Percentiles rank a stretch among this genome's conserved stretches.
phyloP scores from a whole-genome alignment of 1,139 yeast species.

The Geotrichum histeridarum region DNA sequence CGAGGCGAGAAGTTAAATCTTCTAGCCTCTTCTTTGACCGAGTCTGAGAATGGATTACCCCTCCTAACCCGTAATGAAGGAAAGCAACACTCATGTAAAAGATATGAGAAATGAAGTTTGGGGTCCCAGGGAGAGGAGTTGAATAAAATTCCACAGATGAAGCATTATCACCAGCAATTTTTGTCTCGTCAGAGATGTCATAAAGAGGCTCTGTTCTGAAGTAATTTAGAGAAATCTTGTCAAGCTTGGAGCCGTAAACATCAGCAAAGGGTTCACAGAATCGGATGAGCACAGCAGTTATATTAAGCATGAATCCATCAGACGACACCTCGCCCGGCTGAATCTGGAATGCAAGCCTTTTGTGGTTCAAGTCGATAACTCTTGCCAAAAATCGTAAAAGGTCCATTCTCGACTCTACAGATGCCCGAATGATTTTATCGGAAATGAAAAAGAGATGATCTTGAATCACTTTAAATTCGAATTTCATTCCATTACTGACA shows the following conservation, averaged over 20 bases:
- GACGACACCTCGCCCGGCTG: constrained; percentile 62
- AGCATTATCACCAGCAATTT: constrained; percentile 67
- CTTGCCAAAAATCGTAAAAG: constrained; percentile 65
- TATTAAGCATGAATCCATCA: constrained; percentile 79
- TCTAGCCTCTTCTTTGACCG: constrained; percentile 50
- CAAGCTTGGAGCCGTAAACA: constrained; percentile 52
- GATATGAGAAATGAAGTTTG: constrained; percentile 85
- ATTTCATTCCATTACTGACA: constrained; percentile 2
- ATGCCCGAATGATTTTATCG: constrained; percentile 74
- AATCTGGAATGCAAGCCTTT: constrained; percentile 83
- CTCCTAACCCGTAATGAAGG: constrained; percentile 86
- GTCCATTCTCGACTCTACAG: constrained; percentile 56
- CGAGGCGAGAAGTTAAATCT: constrained; percentile 50
- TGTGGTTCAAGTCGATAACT: constrained; percentile 72
- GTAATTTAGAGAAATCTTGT: constrained; percentile 69
- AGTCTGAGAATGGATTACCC: constrained; percentile 56
- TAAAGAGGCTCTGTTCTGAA: constrained; percentile 47
- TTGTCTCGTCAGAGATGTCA: constrained; percentile 74
- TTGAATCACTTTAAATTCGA: constrained; percentile 21
- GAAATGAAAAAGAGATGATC: constrained; percentile 54
- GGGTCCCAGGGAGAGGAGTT: constrained; percentile 30
- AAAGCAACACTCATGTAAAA: constrained; percentile 76
- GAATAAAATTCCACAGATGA: constrained; percentile 60
- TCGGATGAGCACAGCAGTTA: constrained; percentile 59
- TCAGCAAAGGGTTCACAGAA: constrained; percentile 83